Evolutionary conservation across 331 rosid genomes (phyloP).

Genomic region (Ulmus americana): DNA sequence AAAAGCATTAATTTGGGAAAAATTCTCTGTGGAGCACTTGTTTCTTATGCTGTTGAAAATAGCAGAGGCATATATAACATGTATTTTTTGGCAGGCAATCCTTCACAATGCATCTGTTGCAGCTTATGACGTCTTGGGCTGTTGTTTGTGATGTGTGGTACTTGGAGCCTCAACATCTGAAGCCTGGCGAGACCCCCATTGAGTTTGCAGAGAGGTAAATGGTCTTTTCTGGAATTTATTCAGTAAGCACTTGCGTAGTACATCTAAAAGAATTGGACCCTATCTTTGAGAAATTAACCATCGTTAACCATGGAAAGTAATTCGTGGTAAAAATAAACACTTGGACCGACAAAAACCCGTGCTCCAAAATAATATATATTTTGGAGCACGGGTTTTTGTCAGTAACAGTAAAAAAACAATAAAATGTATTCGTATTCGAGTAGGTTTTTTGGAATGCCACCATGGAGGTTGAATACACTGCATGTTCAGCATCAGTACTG

Average conservation of each 20-base stretch:
- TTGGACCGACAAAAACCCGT: too few relatives aligned
- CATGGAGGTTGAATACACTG: too few relatives aligned
- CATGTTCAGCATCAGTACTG: too few relatives aligned
- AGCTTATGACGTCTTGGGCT: constrained; percentile 97
- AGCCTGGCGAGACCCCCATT: constrained; percentile 81
- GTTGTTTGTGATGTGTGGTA: constrained; percentile 99
- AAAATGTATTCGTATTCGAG: too few relatives aligned
- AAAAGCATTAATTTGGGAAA: background rate
- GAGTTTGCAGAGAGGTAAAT: constrained; percentile 94
- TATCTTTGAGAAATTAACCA: too few relatives aligned
- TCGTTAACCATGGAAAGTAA: too few relatives aligned
- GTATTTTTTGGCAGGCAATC: constrained; percentile 69
- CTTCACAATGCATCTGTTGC: constrained; percentile 86
- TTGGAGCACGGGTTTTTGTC: too few relatives aligned
- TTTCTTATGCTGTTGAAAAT: constrained; percentile 8
- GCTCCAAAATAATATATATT: too few relatives aligned
- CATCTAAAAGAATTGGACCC: background rate
- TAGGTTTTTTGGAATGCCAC: too few relatives aligned
- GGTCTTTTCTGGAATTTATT: constrained; percentile 7
- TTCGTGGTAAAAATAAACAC: too few relatives aligned
- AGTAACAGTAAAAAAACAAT: too few relatives aligned
- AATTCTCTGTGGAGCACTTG: background rate
- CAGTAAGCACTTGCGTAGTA: background rate
- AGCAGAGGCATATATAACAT: background rate
- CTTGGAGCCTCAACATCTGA: constrained; percentile 79